Base-by-base conservation (phyloP, 177 flowering plant species). In the Vitis hybrid region DNA sequence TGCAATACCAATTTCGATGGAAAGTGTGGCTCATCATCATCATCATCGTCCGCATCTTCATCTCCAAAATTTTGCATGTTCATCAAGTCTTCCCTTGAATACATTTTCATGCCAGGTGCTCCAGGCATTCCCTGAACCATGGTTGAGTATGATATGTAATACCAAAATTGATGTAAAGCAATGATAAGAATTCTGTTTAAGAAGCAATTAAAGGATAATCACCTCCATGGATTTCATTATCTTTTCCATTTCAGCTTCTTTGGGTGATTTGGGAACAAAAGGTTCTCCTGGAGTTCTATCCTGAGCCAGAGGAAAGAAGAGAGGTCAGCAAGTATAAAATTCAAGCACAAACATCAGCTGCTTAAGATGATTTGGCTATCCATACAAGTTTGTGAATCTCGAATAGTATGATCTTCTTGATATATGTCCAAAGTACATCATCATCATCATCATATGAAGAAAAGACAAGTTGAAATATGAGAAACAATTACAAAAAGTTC, bases 71-170 rank as follows among this genome's bases (percentile, higher is more conserved):
- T 87, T 44, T 84, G 71, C 88, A 68, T 79, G 73, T 88, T 92
- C 88, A 92, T 81, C 70, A 92, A 67, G 58, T 95, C 97, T 11
- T 95, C 99, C 77, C 88, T 86, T 0, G 98, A 93, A 73, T 88
- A 92, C 98, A 95, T 92, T 80, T 94, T 87, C 97, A 93, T 94
- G 72, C 76, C 69, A 5, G 97, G 98, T 61, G 97, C 98, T 82
- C 99, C 99, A 1, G 99, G 98, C 86, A 95, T 85, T 64, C 91
- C 99, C 98, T 95, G 82, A 62, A 59, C 58, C 20, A 73, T 12
- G 38, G n/a, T 28, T 3, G 18, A 68, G 14, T 31, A 73, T 8
- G 50, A 62, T 24, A 60, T 19, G 49, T 19, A 52, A 7, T 28
- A 67, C 54, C 55, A 50, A 68, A 38, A 33, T 53, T 8, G 20